These are phyloP conservation scores for Chamaecrista fasciculata DNA, from an alignment of 306 rosid genomes.

Conservation along the genomic window DNA sequence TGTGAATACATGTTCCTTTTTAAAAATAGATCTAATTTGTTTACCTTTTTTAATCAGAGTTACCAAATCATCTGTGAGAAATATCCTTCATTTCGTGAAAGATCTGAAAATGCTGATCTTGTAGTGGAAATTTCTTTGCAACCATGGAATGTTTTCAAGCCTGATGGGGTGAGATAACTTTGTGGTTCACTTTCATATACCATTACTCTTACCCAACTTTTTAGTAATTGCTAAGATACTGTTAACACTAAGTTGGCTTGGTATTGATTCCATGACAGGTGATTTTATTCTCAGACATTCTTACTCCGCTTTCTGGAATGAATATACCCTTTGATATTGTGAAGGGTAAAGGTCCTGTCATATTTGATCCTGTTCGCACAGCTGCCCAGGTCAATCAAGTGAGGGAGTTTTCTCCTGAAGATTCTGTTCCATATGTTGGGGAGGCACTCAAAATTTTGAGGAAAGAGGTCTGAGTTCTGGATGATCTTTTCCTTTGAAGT, in stretches of 20 bases:
- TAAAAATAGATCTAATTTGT: constrained; percentile 29
- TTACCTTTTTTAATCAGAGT: constrained; percentile 50
- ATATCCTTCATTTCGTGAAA: constrained; percentile 90
- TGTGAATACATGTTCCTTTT: not conserved
- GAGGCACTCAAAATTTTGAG: constrained; percentile 79
- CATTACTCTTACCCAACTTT: not conserved
- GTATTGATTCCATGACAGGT: constrained; percentile 55
- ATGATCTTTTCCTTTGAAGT: constrained; percentile 20
- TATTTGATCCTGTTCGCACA: constrained; percentile 62
- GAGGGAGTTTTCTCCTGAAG: constrained; percentile 91
- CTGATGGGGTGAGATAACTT: constrained; percentile 77
- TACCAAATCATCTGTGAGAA: constrained; percentile 87
- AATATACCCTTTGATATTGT: constrained; percentile 96
- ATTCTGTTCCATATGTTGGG: constrained; percentile 93
- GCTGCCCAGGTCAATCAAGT: constrained; percentile 71
- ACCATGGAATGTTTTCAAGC: constrained; percentile 91
- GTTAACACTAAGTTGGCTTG: constrained; percentile 20
- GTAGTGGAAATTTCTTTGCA: constrained; percentile 86
- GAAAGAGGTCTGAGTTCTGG: constrained; percentile 90
- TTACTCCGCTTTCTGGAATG: constrained; percentile 98
- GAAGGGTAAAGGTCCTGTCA: constrained; percentile 94
- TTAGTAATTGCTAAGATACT: constrained; percentile 6
- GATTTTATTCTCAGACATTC: constrained; percentile 92
- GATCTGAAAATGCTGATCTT: constrained; percentile 94
- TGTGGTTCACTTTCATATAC: constrained; percentile 4